phyloP scores from a whole-genome alignment of 352 stramenopile genomes.

The Sclerospora graminicola region DNA sequence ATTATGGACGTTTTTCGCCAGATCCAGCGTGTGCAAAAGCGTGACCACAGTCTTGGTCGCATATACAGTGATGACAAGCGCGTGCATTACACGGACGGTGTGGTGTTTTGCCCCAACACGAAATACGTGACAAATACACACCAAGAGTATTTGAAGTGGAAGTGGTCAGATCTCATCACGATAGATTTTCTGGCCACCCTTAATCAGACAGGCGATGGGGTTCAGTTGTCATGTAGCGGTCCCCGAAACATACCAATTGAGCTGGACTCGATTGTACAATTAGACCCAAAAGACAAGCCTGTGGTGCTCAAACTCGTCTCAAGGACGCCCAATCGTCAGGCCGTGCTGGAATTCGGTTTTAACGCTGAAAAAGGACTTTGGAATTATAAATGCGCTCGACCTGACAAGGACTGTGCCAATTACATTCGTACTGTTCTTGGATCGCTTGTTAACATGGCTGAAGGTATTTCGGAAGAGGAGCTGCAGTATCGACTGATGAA shows the following conservation, averaged over 20 bases:
- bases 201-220: slow-evolving; percentile 35
- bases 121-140: slow-evolving; percentile 78
- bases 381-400: slow-evolving; percentile 84
- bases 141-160: slow-evolving; percentile 89
- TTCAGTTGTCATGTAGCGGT: slow-evolving; percentile 65
- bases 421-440: slow-evolving; percentile 87
- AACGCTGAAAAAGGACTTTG: slow-evolving; percentile 82
- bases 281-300: slow-evolving; percentile 66
- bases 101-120: slow-evolving; percentile 85
- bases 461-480: slow-evolving; percentile 86
- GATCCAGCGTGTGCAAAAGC: slow-evolving; percentile 70
- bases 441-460: slow-evolving; percentile 86
- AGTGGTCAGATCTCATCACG: slow-evolving; percentile 86
- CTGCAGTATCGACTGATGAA: slow-evolving; percentile 81
- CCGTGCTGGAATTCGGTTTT: slow-evolving; percentile 82
- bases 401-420: slow-evolving; percentile 84
- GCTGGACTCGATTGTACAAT: slow-evolving; percentile 70
- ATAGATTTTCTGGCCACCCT: slow-evolving; percentile 74
- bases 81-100: slow-evolving; percentile 83
- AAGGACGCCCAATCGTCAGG: slow-evolving; percentile 42
- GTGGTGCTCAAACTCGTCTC: slow-evolving; percentile 58
- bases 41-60: slow-evolving; percentile 59
- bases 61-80: slow-evolving; percentile 81
- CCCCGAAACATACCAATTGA: slow-evolving; percentile 71
- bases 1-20: slow-evolving; percentile 78